phyloP scores from a whole-genome alignment of 2,329 filamentous ascomycete species.

The Truncatella angustata region DNA sequence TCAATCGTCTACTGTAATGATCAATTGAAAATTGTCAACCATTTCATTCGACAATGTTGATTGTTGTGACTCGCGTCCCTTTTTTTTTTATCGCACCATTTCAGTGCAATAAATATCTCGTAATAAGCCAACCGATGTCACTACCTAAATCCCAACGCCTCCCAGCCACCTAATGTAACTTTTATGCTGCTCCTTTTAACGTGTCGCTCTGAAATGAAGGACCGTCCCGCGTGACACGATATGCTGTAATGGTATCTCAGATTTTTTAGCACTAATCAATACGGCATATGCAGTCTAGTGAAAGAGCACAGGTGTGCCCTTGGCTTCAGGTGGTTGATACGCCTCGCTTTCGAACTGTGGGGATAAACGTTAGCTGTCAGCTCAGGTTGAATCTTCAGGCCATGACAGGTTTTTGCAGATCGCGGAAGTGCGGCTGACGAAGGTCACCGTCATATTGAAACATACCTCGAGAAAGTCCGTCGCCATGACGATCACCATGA shows the following conservation, averaged over 20 bases:
- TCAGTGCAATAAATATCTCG: background rate
- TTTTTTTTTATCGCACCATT: background rate
- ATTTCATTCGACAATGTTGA: too few relatives aligned
- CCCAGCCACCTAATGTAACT: constrained; percentile 3
- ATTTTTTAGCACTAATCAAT: too few relatives aligned
- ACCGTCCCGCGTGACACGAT: too few relatives aligned
- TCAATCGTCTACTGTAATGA: too few relatives aligned
- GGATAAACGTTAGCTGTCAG: constrained; percentile 14
- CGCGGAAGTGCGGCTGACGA: background rate
- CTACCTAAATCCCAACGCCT: background rate
- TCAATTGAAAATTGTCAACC: too few relatives aligned
- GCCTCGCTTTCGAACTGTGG: constrained; percentile 26
- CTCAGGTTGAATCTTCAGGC: background rate
- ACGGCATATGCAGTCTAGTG: too few relatives aligned
- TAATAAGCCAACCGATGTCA: background rate
- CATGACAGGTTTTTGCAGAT: background rate
- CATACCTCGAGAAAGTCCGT: constrained; percentile 85
- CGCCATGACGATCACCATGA: constrained; percentile 77
- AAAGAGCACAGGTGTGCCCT: constrained; percentile 20
- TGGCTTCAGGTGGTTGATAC: constrained; percentile 16
- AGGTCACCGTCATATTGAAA: constrained; percentile 13
- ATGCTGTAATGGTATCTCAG: too few relatives aligned
- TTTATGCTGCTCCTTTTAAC: background rate
- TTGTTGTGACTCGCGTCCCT: too few relatives aligned
- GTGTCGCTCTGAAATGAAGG: too few relatives aligned